Conservation (phyloP, 2,329 filamentous ascomycete genomes). For the Colletotrichum orchidophilum region DNA sequence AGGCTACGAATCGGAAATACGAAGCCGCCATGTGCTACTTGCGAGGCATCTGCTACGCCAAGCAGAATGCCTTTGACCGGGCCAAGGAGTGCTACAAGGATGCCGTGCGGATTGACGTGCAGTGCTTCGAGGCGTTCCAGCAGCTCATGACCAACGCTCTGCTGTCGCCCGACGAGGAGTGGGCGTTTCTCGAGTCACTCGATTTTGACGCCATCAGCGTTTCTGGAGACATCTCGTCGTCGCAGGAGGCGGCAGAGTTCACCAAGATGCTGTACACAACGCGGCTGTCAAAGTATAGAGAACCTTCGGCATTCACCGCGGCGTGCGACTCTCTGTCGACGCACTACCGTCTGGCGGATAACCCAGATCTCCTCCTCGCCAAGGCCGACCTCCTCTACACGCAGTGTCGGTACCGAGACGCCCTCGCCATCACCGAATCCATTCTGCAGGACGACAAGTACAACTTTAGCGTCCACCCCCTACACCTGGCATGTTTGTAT, state of each 20-base stretch:
- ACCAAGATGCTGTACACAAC: constrained; percentile 97
- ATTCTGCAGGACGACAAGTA: constrained; percentile 87
- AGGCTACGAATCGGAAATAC: constrained; percentile 80
- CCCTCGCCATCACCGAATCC: constrained; percentile 82
- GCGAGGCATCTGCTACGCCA: constrained; percentile 91
- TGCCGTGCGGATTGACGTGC: constrained; percentile 94
- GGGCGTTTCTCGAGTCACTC: constrained; percentile 86
- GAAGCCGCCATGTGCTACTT: constrained; percentile 98
- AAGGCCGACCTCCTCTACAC: constrained; percentile 93
- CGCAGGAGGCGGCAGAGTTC: constrained; percentile 91
- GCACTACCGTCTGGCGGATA: constrained; percentile 87
- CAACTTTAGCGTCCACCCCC: constrained; percentile 87
- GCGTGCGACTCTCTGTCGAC: constrained; percentile 92
- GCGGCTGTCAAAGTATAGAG: constrained; percentile 92
- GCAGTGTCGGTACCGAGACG: constrained; percentile 91
- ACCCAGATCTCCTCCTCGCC: constrained; percentile 90
- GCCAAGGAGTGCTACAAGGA: constrained; percentile 99
- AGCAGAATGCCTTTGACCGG: constrained; percentile 95
- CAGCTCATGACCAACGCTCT: constrained; percentile 97
- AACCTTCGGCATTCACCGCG: constrained; percentile 81
- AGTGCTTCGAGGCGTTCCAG: constrained; percentile 98
- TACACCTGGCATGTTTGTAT: constrained; percentile 91
- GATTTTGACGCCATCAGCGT: constrained; percentile 87
- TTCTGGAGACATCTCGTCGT: constrained; percentile 69
- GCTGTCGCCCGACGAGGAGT: constrained; percentile 88